A percentile compares a stretch with the other conserved stretches of the same genome.
These are phyloP conservation scores for Pestalotiopsis sp. DNA, from an alignment of 2,329 filamentous ascomycete genomes.

Conservation along the genomic window DNA sequence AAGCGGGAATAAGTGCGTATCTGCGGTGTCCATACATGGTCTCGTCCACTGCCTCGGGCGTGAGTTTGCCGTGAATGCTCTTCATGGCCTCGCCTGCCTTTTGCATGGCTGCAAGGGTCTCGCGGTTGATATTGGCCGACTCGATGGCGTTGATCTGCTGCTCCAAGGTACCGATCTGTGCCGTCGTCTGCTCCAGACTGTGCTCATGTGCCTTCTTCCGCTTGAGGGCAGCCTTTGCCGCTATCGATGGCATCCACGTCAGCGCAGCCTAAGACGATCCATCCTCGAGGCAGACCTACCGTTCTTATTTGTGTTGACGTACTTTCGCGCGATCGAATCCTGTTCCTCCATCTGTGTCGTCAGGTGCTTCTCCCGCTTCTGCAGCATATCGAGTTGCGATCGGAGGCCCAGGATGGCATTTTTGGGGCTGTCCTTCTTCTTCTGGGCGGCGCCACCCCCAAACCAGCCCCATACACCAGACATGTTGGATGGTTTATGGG, in stretches of 20 bases:
- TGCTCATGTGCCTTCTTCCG: slow-evolving; percentile 95
- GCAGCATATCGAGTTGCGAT: slow-evolving; percentile 93
- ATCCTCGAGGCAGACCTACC: slow-evolving; percentile 58
- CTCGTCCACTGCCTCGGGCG: slow-evolving; percentile 91
- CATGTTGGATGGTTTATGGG: slow-evolving; percentile 44
- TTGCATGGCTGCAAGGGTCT: slow-evolving; percentile 94
- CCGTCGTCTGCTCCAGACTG: slow-evolving; percentile 85
- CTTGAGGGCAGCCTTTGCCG: slow-evolving; percentile 85
- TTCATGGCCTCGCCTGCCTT: slow-evolving; percentile 89
- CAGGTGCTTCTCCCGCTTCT: slow-evolving; percentile 92
- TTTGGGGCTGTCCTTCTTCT: slow-evolving; percentile 93
- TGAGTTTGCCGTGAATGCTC: slow-evolving; percentile 86
- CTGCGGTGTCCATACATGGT: slow-evolving; percentile 74
- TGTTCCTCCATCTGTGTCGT: slow-evolving; percentile 93
- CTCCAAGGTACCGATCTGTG: slow-evolving; percentile 90
- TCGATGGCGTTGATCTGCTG: slow-evolving; percentile 97
- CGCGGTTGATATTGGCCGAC: slow-evolving; percentile 97
- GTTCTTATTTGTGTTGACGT: slow-evolving; percentile 86
- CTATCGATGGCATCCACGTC: slow-evolving; percentile 48
- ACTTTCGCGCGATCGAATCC: slow-evolving; percentile 84
- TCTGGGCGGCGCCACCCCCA: slow-evolving; percentile 78
- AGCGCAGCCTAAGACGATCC: slow-evolving; percentile 15
- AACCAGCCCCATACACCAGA: slow-evolving; percentile 86
- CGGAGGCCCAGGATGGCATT: slow-evolving; percentile 91
- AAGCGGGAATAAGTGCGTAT: slow-evolving; percentile 5